phyloP scores from a whole-genome alignment of 1,139 yeast genomes.

The Yamadazyma sp. region DNA sequence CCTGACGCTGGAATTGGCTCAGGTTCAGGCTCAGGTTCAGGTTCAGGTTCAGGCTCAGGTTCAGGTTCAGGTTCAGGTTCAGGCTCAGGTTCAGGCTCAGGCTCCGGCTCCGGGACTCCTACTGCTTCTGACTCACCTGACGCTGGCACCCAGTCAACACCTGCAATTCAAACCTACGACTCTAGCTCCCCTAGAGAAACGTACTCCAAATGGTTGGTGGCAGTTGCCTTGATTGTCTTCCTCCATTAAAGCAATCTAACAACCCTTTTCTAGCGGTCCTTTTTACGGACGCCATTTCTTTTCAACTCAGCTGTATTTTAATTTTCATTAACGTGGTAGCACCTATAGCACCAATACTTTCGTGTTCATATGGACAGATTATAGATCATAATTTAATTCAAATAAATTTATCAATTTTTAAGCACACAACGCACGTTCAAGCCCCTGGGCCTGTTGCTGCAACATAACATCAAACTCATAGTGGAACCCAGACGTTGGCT shows the following conservation, averaged over 20 bases:
- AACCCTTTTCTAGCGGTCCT: background rate
- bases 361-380: too few species aligned
- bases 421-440: too few species aligned
- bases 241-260: background rate
- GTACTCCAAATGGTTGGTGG: background rate
- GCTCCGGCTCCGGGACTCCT: background rate
- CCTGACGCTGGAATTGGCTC: background rate
- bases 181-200: background rate
- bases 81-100: too few species aligned
- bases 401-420: too few species aligned
- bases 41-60: too few species aligned
- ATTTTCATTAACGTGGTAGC: too few species aligned
- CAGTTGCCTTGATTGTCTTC: background rate
- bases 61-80: background rate
- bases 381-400: too few species aligned
- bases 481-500: too few species aligned
- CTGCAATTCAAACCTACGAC: slow-evolving; percentile 3
- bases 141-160: background rate
- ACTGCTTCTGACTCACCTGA: background rate
- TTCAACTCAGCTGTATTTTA: background rate
- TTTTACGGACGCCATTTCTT: background rate
- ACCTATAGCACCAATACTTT: too few species aligned
- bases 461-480: too few species aligned
- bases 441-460: too few species aligned
- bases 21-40: background rate